Percentiles rank a stretch among this genome's conserved stretches.
Conservation (phyloP, 305 asterid genomes). For the Euphrasia arctica region DNA sequence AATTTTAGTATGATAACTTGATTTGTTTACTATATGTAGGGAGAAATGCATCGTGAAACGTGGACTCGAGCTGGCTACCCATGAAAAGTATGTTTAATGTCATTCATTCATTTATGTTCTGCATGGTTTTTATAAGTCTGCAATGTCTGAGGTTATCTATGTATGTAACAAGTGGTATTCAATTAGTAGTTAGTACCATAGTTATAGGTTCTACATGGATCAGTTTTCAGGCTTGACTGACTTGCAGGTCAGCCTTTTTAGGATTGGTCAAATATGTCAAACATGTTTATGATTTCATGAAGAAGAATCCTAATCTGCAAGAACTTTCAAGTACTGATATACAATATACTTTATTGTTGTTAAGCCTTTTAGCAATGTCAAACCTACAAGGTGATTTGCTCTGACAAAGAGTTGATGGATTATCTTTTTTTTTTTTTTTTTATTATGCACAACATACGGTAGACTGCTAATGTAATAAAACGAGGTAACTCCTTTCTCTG, state of each 20-base stretch:
- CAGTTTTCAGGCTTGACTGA: slow-evolving; percentile 3
- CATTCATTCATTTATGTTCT: slow-evolving; percentile 26
- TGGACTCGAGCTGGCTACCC: slow-evolving; percentile 59
- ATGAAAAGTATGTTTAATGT: slow-evolving; percentile 61
- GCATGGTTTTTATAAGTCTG: slow-evolving; percentile 5
- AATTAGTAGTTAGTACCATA: neutral
- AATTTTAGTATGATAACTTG: slow-evolving; percentile 14
- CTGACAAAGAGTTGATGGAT: slow-evolving; percentile 8
- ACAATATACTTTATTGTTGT: neutral
- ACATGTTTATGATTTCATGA: neutral
- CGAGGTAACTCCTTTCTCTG: no score
- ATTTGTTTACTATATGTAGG: slow-evolving; percentile 47
- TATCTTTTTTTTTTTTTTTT: slow-evolving; percentile 11
- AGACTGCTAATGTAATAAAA: no score
- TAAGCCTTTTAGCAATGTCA: slow-evolving; percentile 13
- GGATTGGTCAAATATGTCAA: slow-evolving; percentile 14
- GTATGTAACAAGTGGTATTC: neutral
- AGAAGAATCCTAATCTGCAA: neutral
- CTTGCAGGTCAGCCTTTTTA: neutral
- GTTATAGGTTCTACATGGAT: slow-evolving; percentile 14
- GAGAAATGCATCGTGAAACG: slow-evolving; percentile 50
- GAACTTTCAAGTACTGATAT: slow-evolving; percentile 8
- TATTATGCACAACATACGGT: no score
- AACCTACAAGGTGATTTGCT: slow-evolving; percentile 4
- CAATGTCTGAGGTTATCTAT: slow-evolving; percentile 1